phyloP scores from a whole-genome alignment of 305 asterid genomes.

The Plantago coronopus region DNA sequence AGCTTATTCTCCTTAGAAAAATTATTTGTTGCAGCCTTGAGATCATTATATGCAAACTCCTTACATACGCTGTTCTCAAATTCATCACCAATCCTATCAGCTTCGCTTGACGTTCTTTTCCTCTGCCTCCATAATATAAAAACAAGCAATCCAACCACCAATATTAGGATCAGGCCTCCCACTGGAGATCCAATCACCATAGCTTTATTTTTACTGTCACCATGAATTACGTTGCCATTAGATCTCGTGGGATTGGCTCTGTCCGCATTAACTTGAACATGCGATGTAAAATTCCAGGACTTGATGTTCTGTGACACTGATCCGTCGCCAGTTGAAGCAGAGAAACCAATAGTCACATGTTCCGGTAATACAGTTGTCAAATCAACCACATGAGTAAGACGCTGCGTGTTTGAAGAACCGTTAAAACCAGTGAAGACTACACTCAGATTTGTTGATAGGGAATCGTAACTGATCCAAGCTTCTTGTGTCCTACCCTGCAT shows the following conservation, averaged over 20 bases:
- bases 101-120: neutral
- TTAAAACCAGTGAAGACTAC: neutral
- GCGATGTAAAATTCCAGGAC: conserved; percentile 1
- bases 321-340: neutral
- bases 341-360: neutral
- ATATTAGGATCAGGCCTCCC: neutral
- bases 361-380: neutral
- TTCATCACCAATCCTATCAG: neutral
- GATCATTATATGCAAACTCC: neutral
- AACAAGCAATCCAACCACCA: neutral
- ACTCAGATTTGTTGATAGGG: neutral
- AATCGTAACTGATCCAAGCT: conserved; percentile 10
- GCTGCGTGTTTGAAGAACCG: neutral
- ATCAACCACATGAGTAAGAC: neutral
- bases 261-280: neutral
- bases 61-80: neutral
- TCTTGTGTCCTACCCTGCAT: neutral
- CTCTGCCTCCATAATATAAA: neutral
- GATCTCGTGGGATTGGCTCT: no score
- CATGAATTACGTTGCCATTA: neutral
- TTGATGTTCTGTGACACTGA: neutral
- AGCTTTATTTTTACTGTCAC: no score
- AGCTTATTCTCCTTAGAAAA: conserved; percentile 1
- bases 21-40: conserved; percentile 3
- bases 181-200: neutral